phyloP scores from a whole-genome alignment of 768 basidiomycete species.

The Ephemerocybe angulata region DNA sequence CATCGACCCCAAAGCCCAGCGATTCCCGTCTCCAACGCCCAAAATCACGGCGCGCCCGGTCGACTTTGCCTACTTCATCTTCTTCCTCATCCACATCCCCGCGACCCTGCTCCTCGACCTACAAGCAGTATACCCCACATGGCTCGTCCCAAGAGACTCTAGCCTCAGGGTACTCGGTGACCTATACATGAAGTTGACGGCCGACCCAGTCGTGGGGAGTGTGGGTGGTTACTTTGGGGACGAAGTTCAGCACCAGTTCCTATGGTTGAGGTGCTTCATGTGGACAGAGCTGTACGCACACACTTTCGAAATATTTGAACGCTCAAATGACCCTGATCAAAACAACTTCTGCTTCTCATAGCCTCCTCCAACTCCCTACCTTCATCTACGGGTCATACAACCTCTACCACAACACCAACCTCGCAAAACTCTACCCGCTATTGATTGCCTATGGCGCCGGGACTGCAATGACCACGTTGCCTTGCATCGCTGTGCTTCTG shows the following conservation, averaged over 20 bases:
- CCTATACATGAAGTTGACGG: slow-evolving; percentile 54
- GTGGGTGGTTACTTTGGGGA: slow-evolving; percentile 22
- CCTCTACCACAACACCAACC: slow-evolving; percentile 9
- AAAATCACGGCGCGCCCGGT: slow-evolving; percentile 36
- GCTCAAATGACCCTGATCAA: background rate
- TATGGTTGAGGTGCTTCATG: slow-evolving; percentile 67
- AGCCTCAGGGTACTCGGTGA: slow-evolving; percentile 40
- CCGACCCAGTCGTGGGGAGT: slow-evolving; percentile 65
- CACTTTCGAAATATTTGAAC: background rate
- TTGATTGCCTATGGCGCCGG: slow-evolving; percentile 75
- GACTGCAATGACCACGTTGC: slow-evolving; percentile 71
- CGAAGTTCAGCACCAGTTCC: slow-evolving; percentile 15
- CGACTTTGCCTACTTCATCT: slow-evolving; percentile 66
- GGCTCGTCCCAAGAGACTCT: slow-evolving; percentile 39
- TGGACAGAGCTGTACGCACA: slow-evolving; percentile 55
- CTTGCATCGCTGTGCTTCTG: slow-evolving; percentile 64
- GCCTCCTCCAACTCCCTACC: slow-evolving; percentile 71
- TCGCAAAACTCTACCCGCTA: slow-evolving; percentile 49
- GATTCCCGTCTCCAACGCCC: background rate
- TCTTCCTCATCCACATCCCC: slow-evolving; percentile 61
- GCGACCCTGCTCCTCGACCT: slow-evolving; percentile 68
- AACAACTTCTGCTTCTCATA: slow-evolving; percentile 22
- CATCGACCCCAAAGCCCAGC: too few relatives aligned
- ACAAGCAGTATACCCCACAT: slow-evolving; percentile 59
- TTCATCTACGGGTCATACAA: slow-evolving; percentile 56